Percentiles rank a stretch among this genome's conserved stretches.
Conservation (phyloP, 495 filamentous ascomycete species). For the Tuber borchii region DNA sequence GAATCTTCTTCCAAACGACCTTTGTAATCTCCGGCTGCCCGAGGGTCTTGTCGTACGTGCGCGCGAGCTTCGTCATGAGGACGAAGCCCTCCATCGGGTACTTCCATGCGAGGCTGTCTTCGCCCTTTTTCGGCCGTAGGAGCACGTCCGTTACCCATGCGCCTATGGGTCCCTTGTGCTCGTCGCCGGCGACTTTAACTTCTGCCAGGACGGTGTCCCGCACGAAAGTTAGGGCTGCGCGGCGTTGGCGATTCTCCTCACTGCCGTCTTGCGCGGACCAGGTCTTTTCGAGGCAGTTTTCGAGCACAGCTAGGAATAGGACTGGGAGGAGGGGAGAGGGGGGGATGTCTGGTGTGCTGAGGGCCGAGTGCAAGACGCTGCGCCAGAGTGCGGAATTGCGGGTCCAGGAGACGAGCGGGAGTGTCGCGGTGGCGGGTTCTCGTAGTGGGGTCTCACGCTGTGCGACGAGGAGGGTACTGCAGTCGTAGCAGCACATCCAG, state of each 20-base stretch:
- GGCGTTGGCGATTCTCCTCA: constrained; percentile 37
- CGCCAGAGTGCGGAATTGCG: constrained; percentile 32
- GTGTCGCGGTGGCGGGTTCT: constrained; percentile 24
- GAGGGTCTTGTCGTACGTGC: not conserved
- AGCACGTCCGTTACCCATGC: constrained; percentile 34
- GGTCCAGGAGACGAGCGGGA: constrained; percentile 30
- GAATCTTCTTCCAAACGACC: constrained; percentile 25
- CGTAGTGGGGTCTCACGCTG: constrained; percentile 29
- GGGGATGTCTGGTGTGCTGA: constrained; percentile 31
- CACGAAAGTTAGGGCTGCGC: constrained; percentile 36
- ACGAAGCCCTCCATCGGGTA: constrained; percentile 44
- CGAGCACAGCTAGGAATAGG: constrained; percentile 43
- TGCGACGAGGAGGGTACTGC: constrained; percentile 27
- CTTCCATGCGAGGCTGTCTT: constrained; percentile 41
- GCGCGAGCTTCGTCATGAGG: constrained; percentile 24
- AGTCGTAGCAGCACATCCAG: constrained; percentile 41
- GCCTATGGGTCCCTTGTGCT: constrained; percentile 36
- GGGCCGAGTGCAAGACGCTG: constrained; percentile 37
- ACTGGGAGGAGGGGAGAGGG: constrained; percentile 39
- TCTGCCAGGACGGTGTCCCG: constrained; percentile 29
- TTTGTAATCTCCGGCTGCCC: constrained; percentile 8
- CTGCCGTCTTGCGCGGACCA: constrained; percentile 39
- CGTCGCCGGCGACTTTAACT: constrained; percentile 40
- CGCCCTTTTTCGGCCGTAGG: constrained; percentile 23
- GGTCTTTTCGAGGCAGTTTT: constrained; percentile 40